These are phyloP conservation scores for Phlegmacium glaucopus DNA, from an alignment of 768 basidiomycete species.

Conservation along the genomic window DNA sequence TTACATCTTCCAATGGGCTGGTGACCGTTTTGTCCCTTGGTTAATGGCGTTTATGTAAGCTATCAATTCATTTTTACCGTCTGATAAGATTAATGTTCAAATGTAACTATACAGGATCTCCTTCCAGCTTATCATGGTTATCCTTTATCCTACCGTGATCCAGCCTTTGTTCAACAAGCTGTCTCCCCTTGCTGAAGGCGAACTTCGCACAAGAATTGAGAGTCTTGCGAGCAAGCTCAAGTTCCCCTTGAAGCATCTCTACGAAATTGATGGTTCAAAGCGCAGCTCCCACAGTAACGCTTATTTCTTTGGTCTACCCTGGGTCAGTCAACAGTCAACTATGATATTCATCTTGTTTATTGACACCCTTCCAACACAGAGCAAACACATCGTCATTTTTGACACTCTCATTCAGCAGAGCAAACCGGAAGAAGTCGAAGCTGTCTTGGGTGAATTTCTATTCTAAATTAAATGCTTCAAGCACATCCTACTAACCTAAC, in stretches of 20 bases:
- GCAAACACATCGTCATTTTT: slow-evolving; percentile 95
- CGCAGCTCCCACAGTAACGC: slow-evolving; percentile 94
- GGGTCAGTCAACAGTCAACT: slow-evolving; percentile 46
- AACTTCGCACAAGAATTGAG: slow-evolving; percentile 77
- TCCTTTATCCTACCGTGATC: slow-evolving; percentile 82
- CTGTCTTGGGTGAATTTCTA: slow-evolving; percentile 64
- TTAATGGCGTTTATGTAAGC: slow-evolving; percentile 89
- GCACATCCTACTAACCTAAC: neutral
- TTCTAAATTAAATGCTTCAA: neutral
- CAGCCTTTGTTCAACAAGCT: slow-evolving; percentile 98
- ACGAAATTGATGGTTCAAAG: slow-evolving; percentile 97
- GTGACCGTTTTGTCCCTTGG: slow-evolving; percentile 89
- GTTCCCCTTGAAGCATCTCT: slow-evolving; percentile 93
- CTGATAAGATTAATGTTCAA: neutral
- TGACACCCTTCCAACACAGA: slow-evolving; percentile 35
- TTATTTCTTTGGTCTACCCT: slow-evolving; percentile 98
- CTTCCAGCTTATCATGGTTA: slow-evolving; percentile 83
- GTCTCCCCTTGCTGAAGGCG: slow-evolving; percentile 76
- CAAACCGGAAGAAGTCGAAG: slow-evolving; percentile 90
- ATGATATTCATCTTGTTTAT: neutral
- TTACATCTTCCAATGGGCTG: slow-evolving; percentile 89
- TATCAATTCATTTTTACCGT: neutral
- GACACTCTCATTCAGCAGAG: slow-evolving; percentile 94
- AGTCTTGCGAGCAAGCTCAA: slow-evolving; percentile 73
- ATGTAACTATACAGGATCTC: slow-evolving; percentile 46